Evolutionary conservation across 1,139 yeast genomes (phyloP).

Genomic region (Blastobotrys raffinosifermentans): DNA sequence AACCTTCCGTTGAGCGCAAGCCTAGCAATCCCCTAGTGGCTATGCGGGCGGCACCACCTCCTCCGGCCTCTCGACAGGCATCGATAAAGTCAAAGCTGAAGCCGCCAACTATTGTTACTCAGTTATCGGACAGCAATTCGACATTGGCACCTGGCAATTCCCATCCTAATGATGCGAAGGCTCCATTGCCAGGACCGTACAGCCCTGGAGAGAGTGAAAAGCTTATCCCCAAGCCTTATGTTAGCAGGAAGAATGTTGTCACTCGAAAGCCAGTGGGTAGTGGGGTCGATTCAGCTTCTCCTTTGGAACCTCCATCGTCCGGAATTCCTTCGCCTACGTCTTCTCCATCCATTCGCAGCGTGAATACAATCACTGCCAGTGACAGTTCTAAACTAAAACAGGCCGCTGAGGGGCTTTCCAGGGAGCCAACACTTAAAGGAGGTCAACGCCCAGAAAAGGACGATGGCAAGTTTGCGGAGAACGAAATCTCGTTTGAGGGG

Average conservation of each 20-base stretch:
- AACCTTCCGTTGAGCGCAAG: slow-evolving; percentile 13
- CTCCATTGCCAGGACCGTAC: slow-evolving; percentile 15
- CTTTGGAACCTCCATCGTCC: neutral
- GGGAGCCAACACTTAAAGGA: too few relatives aligned
- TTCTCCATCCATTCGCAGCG: neutral
- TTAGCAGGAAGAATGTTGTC: slow-evolving; percentile 21
- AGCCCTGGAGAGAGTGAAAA: slow-evolving; percentile 27
- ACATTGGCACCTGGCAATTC: neutral
- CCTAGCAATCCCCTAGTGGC: slow-evolving; percentile 44
- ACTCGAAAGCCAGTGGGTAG: slow-evolving; percentile 21
- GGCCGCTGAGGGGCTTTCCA: slow-evolving; percentile 3
- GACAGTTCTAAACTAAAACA: neutral
- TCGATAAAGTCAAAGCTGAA: neutral
- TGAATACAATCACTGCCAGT: neutral
- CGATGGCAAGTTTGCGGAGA: slow-evolving; percentile 56
- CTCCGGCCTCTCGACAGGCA: slow-evolving; percentile 35
- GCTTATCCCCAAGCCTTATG: slow-evolving; percentile 25
- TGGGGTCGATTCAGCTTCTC: slow-evolving; percentile 1
- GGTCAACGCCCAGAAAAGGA: slow-evolving; percentile 10
- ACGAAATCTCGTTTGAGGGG: slow-evolving; percentile 63
- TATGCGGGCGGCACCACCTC: slow-evolving; percentile 69
- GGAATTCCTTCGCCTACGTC: neutral
- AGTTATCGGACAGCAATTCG: too few relatives aligned
- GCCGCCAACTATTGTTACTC: neutral
- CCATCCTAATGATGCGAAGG: slow-evolving; percentile 1